Conservation (phyloP, 2,329 filamentous ascomycete species). For the Stenocarpella maydis region DNA sequence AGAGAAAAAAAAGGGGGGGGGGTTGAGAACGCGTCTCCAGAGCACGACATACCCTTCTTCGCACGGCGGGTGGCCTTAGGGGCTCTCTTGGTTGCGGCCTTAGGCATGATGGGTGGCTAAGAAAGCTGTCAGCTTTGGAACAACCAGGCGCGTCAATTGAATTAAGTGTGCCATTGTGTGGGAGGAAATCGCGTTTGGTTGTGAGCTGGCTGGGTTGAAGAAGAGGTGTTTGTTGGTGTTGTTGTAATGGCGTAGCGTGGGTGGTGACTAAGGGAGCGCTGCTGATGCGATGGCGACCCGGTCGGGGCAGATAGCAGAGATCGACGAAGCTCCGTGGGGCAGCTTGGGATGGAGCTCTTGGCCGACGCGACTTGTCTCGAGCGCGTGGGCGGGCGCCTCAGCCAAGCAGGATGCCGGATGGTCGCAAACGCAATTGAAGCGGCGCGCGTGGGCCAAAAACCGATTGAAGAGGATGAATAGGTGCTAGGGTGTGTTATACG, state of each 20-base stretch:
- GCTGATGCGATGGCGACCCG: neutral
- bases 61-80: conserved; percentile 63
- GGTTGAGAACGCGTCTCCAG: neutral
- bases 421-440: conserved; percentile 52
- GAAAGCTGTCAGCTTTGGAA: conserved; percentile 41
- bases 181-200: neutral
- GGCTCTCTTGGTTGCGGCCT: conserved; percentile 63
- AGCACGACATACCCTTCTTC: conserved; percentile 67
- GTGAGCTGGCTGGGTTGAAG: neutral
- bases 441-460: conserved; percentile 43
- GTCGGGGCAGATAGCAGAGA: conserved; percentile 22
- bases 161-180: neutral
- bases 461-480: conserved; percentile 48
- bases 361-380: conserved; percentile 13
- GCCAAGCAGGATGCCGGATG: conserved; percentile 13
- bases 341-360: conserved; percentile 21
- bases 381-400: conserved; percentile 12
- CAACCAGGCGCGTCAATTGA: neutral
- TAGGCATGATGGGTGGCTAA: conserved; percentile 62
- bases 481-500: conserved; percentile 41
- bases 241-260: neutral
- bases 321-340: conserved; percentile 3
- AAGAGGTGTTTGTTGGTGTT: neutral
- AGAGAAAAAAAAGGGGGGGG: too few species aligned
- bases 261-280: neutral